Evolutionary conservation across 345 rosid genomes (phyloP).

Genomic region (Eucalyptus sideroxylon): DNA sequence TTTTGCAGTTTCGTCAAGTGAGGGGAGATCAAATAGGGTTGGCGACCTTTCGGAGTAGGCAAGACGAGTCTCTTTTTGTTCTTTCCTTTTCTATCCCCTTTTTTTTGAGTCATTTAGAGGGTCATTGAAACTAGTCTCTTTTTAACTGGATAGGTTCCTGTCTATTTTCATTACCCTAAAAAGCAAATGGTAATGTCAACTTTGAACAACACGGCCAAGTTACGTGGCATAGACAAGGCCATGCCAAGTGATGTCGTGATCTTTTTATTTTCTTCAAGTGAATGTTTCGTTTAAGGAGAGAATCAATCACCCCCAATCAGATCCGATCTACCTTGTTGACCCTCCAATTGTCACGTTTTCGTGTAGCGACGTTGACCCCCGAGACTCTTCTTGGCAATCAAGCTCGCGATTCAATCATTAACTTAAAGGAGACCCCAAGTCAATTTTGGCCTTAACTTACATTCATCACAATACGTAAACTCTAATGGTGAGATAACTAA

Average conservation of each 20-base stretch:
- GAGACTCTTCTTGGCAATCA: background rate
- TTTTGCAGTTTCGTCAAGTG: background rate
- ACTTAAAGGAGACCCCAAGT: background rate
- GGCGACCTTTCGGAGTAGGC: background rate
- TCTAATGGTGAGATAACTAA: background rate
- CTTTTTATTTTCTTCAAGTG: background rate
- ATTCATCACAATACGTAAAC: background rate
- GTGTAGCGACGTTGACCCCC: background rate
- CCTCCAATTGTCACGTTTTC: background rate
- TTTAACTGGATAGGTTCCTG: background rate
- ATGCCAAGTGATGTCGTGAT: background rate
- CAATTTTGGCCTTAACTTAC: background rate
- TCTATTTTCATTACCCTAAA: background rate
- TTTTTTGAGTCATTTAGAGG: background rate
- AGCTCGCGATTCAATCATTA: background rate
- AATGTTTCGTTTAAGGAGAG: background rate
- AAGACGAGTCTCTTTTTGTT: background rate
- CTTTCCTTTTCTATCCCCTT: background rate
- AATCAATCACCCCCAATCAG: background rate
- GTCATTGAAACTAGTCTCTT: background rate
- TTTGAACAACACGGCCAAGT: background rate
- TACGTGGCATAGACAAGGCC: background rate
- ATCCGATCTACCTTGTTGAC: background rate
- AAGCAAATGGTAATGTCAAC: background rate
- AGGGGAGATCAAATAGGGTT: background rate